Conservation (phyloP, 805 yeast genomes). For the Starmerella scarabaei region DNA sequence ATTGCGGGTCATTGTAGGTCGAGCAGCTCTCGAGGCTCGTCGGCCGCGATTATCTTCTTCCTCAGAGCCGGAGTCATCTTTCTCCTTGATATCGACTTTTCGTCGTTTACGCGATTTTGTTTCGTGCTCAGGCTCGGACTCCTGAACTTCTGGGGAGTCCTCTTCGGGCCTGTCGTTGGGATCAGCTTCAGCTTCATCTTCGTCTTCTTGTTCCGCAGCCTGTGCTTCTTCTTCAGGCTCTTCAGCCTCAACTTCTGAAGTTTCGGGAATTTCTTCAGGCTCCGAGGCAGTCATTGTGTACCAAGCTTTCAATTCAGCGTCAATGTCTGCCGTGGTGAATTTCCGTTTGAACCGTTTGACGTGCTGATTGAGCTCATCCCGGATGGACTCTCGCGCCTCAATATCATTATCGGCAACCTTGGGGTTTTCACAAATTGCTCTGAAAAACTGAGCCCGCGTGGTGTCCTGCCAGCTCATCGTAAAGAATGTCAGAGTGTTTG, state of each 20-base stretch:
- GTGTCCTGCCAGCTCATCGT: slow-evolving; percentile 11
- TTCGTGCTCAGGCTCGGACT: too few relatives aligned
- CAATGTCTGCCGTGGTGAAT: slow-evolving; percentile 8
- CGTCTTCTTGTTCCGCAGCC: background rate
- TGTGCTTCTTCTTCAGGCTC: background rate
- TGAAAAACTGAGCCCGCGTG: slow-evolving; percentile 7
- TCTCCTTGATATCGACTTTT: too few relatives aligned
- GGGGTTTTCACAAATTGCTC: slow-evolving; percentile 8
- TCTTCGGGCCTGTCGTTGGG: background rate
- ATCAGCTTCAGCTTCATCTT: background rate
- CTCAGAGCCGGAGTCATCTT: background rate
- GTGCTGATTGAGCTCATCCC: slow-evolving; percentile 6
- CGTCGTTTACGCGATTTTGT: too few relatives aligned
- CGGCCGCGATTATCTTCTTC: background rate
- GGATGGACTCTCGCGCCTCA: slow-evolving; percentile 1
- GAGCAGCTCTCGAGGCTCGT: slow-evolving; percentile 6
- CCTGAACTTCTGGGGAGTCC: too few relatives aligned
- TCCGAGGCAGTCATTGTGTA: slow-evolving; percentile 1
- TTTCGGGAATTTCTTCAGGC: background rate
- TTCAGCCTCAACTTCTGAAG: background rate
- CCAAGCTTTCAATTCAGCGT: slow-evolving; percentile 3
- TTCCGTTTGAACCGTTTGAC: slow-evolving; percentile 13
- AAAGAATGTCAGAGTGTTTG: too few relatives aligned
- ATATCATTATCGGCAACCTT: background rate
- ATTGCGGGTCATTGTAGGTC: slow-evolving; percentile 9